These are phyloP conservation scores for Boletus vermiculosoides DNA, from an alignment of 768 basidiomycete genomes.

Conservation along the genomic window DNA sequence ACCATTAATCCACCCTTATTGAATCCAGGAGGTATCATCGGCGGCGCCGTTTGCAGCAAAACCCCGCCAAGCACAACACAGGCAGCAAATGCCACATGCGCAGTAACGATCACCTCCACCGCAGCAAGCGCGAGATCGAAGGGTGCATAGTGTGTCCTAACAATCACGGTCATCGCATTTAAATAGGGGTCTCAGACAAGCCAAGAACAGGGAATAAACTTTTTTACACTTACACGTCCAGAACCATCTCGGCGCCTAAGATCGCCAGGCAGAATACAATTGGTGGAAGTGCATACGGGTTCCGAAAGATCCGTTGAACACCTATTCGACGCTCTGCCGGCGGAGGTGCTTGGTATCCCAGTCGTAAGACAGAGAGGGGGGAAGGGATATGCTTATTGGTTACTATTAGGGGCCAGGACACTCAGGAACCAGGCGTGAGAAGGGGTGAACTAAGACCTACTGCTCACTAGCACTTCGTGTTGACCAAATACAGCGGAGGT, in stretches of 20 bases:
- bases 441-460: conserved; percentile 40
- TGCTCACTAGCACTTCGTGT: conserved; percentile 60
- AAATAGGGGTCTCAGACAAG: background rate
- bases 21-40: conserved; percentile 18
- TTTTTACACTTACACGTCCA: conserved; percentile 54
- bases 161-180: background rate
- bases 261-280: conserved; percentile 56
- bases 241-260: conserved; percentile 47
- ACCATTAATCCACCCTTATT: conserved; percentile 14
- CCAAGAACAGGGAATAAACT: background rate
- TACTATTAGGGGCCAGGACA: conserved; percentile 36
- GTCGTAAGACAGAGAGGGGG: conserved; percentile 45
- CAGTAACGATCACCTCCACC: conserved; percentile 73
- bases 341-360: conserved; percentile 7
- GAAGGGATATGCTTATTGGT: conserved; percentile 64
- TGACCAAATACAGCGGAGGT: conserved; percentile 62
- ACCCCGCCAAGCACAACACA: conserved; percentile 82
- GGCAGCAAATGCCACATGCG: conserved; percentile 81
- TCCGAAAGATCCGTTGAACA: conserved; percentile 47
- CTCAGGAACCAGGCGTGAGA: conserved; percentile 3
- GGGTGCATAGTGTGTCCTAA: conserved; percentile 55
- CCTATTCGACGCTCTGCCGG: conserved; percentile 7
- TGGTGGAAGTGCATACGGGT: conserved; percentile 73
- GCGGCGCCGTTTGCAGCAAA: conserved; percentile 86
- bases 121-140: conserved; percentile 88